Percentiles rank a stretch among this genome's conserved stretches.
Evolutionary conservation across 2,329 filamentous ascomycete species (phyloP).

Genomic region (Metarhizium anisopliae): DNA sequence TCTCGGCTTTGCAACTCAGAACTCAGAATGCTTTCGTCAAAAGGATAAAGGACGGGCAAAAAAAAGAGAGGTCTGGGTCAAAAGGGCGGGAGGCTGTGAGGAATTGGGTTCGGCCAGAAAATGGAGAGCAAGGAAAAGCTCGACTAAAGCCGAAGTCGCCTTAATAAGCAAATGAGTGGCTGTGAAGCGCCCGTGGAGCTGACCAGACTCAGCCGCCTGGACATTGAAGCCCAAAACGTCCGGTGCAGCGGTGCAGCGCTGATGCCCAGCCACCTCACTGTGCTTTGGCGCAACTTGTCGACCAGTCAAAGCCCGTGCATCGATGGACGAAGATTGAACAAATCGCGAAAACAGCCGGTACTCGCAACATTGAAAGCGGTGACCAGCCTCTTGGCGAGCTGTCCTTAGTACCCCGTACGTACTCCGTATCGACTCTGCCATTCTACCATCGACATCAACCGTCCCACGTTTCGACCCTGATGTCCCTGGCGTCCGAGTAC

Average conservation of each 20-base stretch:
- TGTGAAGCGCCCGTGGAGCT: background rate
- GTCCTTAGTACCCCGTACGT: too few species aligned
- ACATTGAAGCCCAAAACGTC: slow-evolving; percentile 2
- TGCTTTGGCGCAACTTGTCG: background rate
- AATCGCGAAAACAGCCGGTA: background rate
- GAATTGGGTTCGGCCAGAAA: background rate
- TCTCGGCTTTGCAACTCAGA: background rate
- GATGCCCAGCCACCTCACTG: slow-evolving; percentile 6
- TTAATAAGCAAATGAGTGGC: slow-evolving; percentile 3
- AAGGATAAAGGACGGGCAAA: background rate
- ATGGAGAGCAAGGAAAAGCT: background rate
- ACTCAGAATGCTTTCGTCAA: background rate
- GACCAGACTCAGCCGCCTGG: background rate
- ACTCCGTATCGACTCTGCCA: too few species aligned
- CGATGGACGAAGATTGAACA: background rate
- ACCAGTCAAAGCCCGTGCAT: background rate
- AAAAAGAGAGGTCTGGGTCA: background rate
- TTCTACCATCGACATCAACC: too few species aligned
- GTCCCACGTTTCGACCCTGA: too few species aligned
- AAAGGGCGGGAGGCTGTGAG: background rate
- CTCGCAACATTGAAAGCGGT: slow-evolving; percentile 9
- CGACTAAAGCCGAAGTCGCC: background rate
- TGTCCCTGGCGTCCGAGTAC: too few species aligned
- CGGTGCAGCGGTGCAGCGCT: background rate
- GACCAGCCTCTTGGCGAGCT: slow-evolving; percentile 5